A percentile compares a stretch with the other conserved stretches of the same genome.
These are phyloP conservation scores for Leucosporidium yakuticum DNA, from an alignment of 768 basidiomycete genomes.

Conservation along the genomic window DNA sequence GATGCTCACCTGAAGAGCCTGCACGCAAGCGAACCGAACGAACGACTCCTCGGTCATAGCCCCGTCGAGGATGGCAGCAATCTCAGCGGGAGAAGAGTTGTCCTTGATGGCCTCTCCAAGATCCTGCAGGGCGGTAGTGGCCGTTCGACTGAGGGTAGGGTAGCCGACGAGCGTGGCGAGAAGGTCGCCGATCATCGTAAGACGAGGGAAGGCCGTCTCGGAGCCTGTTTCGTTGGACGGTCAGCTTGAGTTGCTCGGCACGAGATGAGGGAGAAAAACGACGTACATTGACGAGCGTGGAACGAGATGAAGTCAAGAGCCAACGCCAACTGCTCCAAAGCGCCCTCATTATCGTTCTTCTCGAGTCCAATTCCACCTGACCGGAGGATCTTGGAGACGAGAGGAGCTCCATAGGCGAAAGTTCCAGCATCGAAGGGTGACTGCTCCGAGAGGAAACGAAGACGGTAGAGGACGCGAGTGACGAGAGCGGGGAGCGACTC, in stretches of 20 bases:
- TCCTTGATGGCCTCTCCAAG: constrained; percentile 69
- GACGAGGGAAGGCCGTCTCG: constrained; percentile 66
- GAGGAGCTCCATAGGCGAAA: constrained; percentile 71
- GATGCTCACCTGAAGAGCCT: constrained; percentile 67
- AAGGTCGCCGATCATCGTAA: constrained; percentile 61
- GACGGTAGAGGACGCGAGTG: constrained; percentile 74
- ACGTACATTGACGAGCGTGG: constrained; percentile 48
- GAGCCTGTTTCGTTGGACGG: constrained; percentile 51
- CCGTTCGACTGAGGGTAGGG: constrained; percentile 74
- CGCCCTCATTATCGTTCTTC: constrained; percentile 61
- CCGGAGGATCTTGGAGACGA: constrained; percentile 62
- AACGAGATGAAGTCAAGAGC: constrained; percentile 62
- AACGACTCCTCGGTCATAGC: constrained; percentile 79
- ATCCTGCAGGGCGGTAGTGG: constrained; percentile 70
- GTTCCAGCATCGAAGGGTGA: constrained; percentile 76
- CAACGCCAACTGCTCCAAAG: constrained; percentile 73
- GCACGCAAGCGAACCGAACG: constrained; percentile 81
- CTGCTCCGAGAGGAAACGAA: constrained; percentile 74
- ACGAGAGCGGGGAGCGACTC: constrained; percentile 71
- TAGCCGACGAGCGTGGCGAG: constrained; percentile 68
- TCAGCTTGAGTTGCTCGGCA: background rate
- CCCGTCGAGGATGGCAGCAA: constrained; percentile 60
- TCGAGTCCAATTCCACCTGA: constrained; percentile 61
- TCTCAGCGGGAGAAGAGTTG: constrained; percentile 60
- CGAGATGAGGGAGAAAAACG: background rate